phyloP scores from a whole-genome alignment of 352 stramenopile species.

The Halophytophthora polymorphica region DNA sequence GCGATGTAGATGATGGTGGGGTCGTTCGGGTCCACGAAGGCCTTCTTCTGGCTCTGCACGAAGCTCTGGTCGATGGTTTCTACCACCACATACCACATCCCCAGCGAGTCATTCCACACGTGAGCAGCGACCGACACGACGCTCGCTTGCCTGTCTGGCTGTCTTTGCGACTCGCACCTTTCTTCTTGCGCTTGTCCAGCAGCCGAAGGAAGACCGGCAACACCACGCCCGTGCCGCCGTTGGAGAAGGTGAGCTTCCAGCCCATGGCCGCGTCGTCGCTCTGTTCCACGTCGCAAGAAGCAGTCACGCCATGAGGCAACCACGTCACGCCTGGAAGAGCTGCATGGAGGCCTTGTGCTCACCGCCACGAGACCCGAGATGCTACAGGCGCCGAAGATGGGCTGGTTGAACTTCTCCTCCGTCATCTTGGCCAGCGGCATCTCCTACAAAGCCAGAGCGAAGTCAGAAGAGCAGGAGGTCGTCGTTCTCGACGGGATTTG shows the following conservation, averaged over 20 bases:
- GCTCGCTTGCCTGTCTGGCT: too few relatives aligned
- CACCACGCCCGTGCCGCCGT: constrained; percentile 79
- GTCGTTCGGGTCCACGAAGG: constrained; percentile 86
- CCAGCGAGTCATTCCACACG: too few relatives aligned
- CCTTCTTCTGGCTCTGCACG: constrained; percentile 77
- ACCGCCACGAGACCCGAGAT: constrained; percentile 65
- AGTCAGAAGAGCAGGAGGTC: background rate
- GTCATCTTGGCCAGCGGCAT: constrained; percentile 76
- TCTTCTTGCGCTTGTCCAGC: constrained; percentile 77
- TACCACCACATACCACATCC: too few relatives aligned
- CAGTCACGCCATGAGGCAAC: background rate
- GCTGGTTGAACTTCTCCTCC: constrained; percentile 89
- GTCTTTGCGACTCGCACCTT: too few relatives aligned
- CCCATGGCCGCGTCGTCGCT: constrained; percentile 31
- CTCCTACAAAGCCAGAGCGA: constrained; percentile 37
- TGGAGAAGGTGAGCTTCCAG: constrained; percentile 86
- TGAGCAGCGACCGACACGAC: too few relatives aligned
- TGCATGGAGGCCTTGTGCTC: too few relatives aligned
- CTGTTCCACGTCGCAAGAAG: too few relatives aligned
- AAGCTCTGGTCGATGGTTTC: constrained; percentile 71
- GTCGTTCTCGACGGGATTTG: background rate
- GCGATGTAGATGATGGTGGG: constrained; percentile 82
- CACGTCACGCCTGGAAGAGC: background rate
- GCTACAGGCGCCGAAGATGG: constrained; percentile 87
- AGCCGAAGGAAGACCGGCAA: constrained; percentile 79